Base-by-base conservation (phyloP, 2,329 filamentous ascomycete species). In the Epichloe sibirici region DNA sequence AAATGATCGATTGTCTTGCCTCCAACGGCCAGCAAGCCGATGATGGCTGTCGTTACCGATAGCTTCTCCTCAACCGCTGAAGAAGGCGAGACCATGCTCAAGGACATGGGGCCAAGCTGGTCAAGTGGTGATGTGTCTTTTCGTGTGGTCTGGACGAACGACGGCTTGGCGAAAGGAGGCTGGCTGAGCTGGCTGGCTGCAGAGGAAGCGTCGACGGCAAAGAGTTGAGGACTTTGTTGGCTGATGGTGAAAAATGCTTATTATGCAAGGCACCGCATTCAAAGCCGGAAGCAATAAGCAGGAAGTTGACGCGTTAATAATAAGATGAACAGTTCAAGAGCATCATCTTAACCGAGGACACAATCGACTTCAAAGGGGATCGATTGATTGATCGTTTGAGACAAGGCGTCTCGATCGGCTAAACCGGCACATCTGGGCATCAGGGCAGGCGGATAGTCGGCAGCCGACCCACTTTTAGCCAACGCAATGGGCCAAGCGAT, bases 21-120 rank as follows among this genome's bases (percentile, higher is more conserved):
- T 53, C 65, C 63, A 40, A 69, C 66, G 42, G 65, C 65, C 47
- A 69, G 55, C 51, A 69, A 63, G 60, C 67, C 67, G 43, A 64
- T 61, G 53, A 68, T 65, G 63, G 67, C 67, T 12, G 65, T 64
- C n/a, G 64, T 63, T 48, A 67, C 65, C 46, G 65, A 63, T 48
- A 69, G 61, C 53, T 60, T 57, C 56, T 65, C 62, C 53, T 57
- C 55, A 38, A 53, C 48, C 34, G 44, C 21, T 9, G 51, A 34
- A n/a, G 45, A 44, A 39, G 42, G n/a, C n/a, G 48, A 44, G 3
- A 37, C 39, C 53, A 53, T 53, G 38, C 42, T 49, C 37, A 21
- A 21, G 28, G 38, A 25, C 39, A 13, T 37, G 40, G 5, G 43
- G 12, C 34, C 8, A 21, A 5, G 28, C n/a, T 47, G 13, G 7